Evolutionary conservation across 1,284 basidiomycete genomes (phyloP).

Genomic region (Gomphus bonarii): DNA sequence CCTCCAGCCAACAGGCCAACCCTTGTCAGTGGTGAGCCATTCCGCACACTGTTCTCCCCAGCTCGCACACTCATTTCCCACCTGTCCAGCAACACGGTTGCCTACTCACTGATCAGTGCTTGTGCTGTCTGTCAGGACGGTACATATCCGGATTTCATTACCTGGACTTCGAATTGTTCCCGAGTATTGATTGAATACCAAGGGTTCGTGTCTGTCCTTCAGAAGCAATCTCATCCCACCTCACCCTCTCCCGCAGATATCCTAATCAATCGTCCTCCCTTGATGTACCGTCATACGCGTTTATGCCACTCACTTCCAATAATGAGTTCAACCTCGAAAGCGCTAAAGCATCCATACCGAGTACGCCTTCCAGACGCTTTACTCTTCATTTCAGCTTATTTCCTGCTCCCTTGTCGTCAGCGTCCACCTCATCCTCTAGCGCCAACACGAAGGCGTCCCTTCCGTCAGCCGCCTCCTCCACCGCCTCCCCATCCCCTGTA

Average conservation of each 20-base stretch:
- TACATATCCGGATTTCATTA: not conserved
- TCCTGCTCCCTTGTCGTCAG: not conserved
- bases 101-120: conserved; percentile 3
- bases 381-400: not conserved
- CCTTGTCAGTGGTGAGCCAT: not conserved
- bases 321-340: not conserved
- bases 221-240: not conserved
- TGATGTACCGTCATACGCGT: not conserved
- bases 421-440: not conserved
- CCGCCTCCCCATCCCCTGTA: not conserved
- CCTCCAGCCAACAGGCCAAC: not conserved
- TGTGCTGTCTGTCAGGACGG: conserved; percentile 2
- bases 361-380: not conserved
- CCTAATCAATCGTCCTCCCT: not conserved
- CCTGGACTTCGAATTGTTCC: not conserved
- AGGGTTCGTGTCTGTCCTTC: not conserved
- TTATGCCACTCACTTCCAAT: not conserved
- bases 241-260: not conserved
- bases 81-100: conserved; percentile 2
- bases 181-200: not conserved
- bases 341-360: not conserved
- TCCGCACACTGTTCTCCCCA: not conserved
- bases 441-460: not conserved
- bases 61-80: not conserved
- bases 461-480: not conserved